Percentiles rank a stretch among this genome's conserved stretches.
Conservation (phyloP, 495 filamentous ascomycete genomes). For the Neurospora intermedia region DNA sequence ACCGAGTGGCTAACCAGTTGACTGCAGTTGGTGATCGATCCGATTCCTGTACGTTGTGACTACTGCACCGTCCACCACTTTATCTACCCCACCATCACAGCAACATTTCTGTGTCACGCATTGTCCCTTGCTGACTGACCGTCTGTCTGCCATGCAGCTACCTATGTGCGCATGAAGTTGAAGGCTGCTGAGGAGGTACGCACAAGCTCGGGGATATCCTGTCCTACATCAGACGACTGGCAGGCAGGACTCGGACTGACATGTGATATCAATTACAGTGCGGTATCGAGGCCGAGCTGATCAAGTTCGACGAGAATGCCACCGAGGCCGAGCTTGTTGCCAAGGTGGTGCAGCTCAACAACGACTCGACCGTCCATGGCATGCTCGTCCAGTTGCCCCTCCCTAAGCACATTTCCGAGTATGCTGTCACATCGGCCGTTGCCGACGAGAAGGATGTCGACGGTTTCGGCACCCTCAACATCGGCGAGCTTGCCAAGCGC, state of each 20-base stretch:
- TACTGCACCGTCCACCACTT: conserved; percentile 2
- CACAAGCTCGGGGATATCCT: background rate
- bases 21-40: conserved; percentile 69
- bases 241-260: background rate
- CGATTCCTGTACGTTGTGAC: conserved; percentile 67
- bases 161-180: conserved; percentile 99
- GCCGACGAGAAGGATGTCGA: conserved; percentile 94
- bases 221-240: background rate
- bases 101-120: background rate
- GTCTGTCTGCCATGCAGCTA: conserved; percentile 43
- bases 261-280: conserved; percentile 40
- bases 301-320: conserved; percentile 70
- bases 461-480: conserved; percentile 87
- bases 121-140: conserved; percentile 3
- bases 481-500: conserved; percentile 91
- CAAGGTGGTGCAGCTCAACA: conserved; percentile 70
- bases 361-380: conserved; percentile 78
- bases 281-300: conserved; percentile 75
- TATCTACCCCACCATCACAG: background rate
- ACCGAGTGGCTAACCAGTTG: conserved; percentile 5
- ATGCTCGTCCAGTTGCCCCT: conserved; percentile 91
- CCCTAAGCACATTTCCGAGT: conserved; percentile 80
- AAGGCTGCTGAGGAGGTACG: conserved; percentile 89
- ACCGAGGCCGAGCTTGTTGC: conserved; percentile 80
- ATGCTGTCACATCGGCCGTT: conserved; percentile 79